Percentiles rank a stretch among this genome's conserved stretches.
phyloP scores from a whole-genome alignment of 225 moss, liverwort and hornwort species.

The Physcomitrium patens region DNA sequence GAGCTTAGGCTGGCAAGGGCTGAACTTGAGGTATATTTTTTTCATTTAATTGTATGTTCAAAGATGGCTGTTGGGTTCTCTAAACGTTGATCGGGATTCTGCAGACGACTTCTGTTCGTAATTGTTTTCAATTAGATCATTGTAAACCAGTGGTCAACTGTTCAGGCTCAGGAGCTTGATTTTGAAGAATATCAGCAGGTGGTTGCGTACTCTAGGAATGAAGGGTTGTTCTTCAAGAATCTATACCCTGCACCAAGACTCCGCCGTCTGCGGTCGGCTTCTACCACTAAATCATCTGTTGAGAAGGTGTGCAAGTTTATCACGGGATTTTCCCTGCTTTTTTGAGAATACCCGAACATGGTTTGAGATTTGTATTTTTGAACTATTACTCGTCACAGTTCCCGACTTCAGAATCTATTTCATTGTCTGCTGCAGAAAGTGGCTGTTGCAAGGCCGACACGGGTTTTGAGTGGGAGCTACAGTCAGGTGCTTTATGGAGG shows the following conservation, averaged over 20 bases:
- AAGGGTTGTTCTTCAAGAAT: conserved; percentile 91
- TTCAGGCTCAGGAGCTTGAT: conserved; percentile 79
- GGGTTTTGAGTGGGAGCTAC: conserved; percentile 62
- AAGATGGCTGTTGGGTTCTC: too few relatives aligned
- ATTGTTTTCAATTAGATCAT: too few relatives aligned
- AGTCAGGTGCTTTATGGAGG: conserved; percentile 67
- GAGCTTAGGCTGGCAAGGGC: conserved; percentile 78
- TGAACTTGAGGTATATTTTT: conserved; percentile 68
- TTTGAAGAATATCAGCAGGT: conserved; percentile 80
- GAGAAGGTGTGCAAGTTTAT: too few relatives aligned
- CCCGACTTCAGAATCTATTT: too few relatives aligned
- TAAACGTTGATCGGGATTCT: too few relatives aligned
- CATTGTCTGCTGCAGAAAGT: conserved; percentile 42
- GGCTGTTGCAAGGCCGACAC: conserved; percentile 43
- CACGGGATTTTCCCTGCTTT: too few relatives aligned
- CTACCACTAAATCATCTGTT: conserved; percentile 29
- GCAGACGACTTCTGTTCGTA: background rate
- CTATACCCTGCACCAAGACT: conserved; percentile 74
- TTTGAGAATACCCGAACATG: too few relatives aligned
- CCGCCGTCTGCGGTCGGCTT: conserved; percentile 51
- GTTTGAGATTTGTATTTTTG: too few relatives aligned
- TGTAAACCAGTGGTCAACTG: background rate
- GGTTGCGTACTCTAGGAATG: conserved; percentile 86
- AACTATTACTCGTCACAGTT: too few relatives aligned
- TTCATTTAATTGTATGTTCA: too few relatives aligned